These are phyloP conservation scores for Clonostachys byssicola DNA, from an alignment of 2,329 filamentous ascomycete species.

Conservation along the genomic window DNA sequence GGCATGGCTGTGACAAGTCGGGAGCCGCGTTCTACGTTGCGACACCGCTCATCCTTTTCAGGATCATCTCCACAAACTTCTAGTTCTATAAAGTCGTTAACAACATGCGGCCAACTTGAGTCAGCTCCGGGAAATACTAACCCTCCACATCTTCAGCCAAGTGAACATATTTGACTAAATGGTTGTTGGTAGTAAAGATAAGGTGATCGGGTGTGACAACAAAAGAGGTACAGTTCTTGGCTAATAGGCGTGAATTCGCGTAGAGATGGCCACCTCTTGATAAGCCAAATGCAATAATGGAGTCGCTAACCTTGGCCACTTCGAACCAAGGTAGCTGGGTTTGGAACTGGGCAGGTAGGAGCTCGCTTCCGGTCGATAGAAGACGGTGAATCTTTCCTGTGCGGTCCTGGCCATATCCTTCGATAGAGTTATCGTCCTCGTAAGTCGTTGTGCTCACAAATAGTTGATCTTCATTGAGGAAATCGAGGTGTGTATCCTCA, in stretches of 20 bases:
- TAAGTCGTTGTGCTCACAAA: slow-evolving; percentile 22
- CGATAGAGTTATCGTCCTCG: slow-evolving; percentile 17
- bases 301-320: slow-evolving; percentile 34
- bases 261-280: slow-evolving; percentile 75
- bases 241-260: slow-evolving; percentile 68
- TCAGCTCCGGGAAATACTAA: slow-evolving; percentile 26
- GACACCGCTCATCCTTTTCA: slow-evolving; percentile 86
- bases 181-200: slow-evolving; percentile 87
- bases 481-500: slow-evolving; percentile 6
- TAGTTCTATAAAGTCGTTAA: slow-evolving; percentile 51
- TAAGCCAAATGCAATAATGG: slow-evolving; percentile 54
- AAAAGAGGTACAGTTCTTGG: slow-evolving; percentile 91
- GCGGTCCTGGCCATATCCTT: slow-evolving; percentile 39
- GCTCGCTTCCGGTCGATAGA: slow-evolving; percentile 19
- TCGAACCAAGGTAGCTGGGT: slow-evolving; percentile 49
- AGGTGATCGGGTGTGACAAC: slow-evolving; percentile 76
- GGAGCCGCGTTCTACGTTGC: slow-evolving; percentile 86
- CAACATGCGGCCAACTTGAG: background rate
- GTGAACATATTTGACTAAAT: slow-evolving; percentile 92
- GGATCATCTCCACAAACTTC: slow-evolving; percentile 84
- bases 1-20: slow-evolving; percentile 86
- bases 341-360: slow-evolving; percentile 32
- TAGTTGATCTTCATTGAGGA: slow-evolving; percentile 11
- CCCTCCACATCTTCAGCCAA: slow-evolving; percentile 58
- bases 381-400: slow-evolving; percentile 39